Base-by-base conservation (phyloP, 2,329 filamentous ascomycete genomes). In the Chaetomium olivaceum region DNA sequence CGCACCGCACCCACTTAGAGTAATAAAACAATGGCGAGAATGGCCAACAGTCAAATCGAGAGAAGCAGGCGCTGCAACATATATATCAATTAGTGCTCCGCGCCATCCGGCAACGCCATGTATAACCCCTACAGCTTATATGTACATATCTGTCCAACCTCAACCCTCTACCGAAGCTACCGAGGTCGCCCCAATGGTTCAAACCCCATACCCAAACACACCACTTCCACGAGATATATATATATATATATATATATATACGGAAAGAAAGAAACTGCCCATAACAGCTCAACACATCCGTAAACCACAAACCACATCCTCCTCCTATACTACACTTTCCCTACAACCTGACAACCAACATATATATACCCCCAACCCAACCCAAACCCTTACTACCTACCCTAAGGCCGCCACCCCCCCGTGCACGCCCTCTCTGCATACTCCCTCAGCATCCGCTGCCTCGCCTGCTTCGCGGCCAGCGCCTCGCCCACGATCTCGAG, bases 381-480 rank as follows among this genome's bases (percentile, higher is more conserved):
- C 7, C n/a, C n/a, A 33, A 33, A 33, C 58, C 43, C 48, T 19
- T 12, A 60, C 36, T 54, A n/a, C n/a, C 29, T 14, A 33, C 46
- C 36, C 55, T 36, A 36, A 9, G 25, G 31, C 36, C 11, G 8
- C n/a, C 50, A 43, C 25, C 43, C 58, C 7, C 61, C 55, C 6
- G 25, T 48, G 8, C 48, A 48, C 51, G 63, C 65, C 48, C 55
- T 21, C n/a, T 67, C 62, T 1, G 67, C 63, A 58, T 72, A 72
- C 23, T 72, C 68, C 48, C 63, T 50, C n/a, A 70, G 64, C 66
- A 68, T 64, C 27, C 62, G 55, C 63, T 68, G 61, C 62, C 58
- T 58, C 56, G 52, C 61, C 61, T 52, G 51, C 69, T 70, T 71
- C 25, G 62, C 65, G 0, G 11, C 23, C 51, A 66, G 12, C 5